Percentiles rank a stretch among this genome's conserved stretches.
phyloP scores from a whole-genome alignment of 805 yeast species.

The Wickerhamomyces sydowiorum region DNA sequence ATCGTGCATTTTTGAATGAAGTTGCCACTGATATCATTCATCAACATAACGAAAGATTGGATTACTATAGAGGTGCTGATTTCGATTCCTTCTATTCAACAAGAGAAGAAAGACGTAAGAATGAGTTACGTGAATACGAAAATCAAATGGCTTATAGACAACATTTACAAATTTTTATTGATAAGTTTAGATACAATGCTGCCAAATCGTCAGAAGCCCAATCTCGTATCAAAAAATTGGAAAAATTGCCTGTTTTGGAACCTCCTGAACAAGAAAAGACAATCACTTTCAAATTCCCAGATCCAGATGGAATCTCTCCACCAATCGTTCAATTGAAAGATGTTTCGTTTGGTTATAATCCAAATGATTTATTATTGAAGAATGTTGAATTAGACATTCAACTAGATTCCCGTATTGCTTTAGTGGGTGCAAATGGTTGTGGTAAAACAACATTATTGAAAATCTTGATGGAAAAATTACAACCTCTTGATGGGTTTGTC shows the following conservation, averaged over 20 bases:
- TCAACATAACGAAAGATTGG: slow-evolving; percentile 95
- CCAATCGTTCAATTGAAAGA: slow-evolving; percentile 87
- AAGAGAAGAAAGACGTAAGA: slow-evolving; percentile 91
- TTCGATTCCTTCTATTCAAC: slow-evolving; percentile 92
- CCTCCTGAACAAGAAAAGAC: slow-evolving; percentile 91
- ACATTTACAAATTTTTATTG: slow-evolving; percentile 92
- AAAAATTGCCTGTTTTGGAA: slow-evolving; percentile 86
- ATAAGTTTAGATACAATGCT: slow-evolving; percentile 95
- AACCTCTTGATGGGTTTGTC: slow-evolving; percentile 74
- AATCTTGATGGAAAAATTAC: slow-evolving; percentile 69
- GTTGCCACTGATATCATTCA: slow-evolving; percentile 98
- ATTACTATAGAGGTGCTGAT: slow-evolving; percentile 90
- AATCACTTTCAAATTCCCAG: slow-evolving; percentile 87
- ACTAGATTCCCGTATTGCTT: slow-evolving; percentile 90
- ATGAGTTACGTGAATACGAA: slow-evolving; percentile 91
- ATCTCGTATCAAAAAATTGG: slow-evolving; percentile 93
- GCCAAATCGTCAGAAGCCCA: slow-evolving; percentile 98
- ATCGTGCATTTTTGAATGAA: slow-evolving; percentile 93
- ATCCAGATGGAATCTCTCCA: slow-evolving; percentile 88
- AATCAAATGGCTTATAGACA: slow-evolving; percentile 94
- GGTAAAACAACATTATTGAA: slow-evolving; percentile 96
- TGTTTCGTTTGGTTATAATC: slow-evolving; percentile 80
- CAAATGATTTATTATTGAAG: slow-evolving; percentile 55
- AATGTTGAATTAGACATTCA: slow-evolving; percentile 87
- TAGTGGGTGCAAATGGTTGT: slow-evolving; percentile 98